Evolutionary conservation across 345 rosid species (phyloP).

Genomic region (Dovyalis caffra): DNA sequence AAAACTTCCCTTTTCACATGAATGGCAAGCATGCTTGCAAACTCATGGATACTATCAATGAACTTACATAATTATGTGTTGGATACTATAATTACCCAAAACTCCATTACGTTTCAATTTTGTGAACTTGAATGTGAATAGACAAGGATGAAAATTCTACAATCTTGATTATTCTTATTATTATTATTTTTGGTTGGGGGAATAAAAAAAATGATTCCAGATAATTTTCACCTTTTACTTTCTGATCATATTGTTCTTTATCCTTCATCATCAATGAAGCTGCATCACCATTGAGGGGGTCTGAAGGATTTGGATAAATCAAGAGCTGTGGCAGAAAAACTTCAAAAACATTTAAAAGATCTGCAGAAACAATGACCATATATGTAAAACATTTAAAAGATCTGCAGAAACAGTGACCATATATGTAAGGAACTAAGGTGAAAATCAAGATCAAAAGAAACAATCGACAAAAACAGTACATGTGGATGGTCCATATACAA

Average conservation of each 20-base stretch:
- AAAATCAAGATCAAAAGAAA: background rate
- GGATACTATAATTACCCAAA: background rate
- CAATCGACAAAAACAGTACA: background rate
- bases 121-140: too few species aligned
- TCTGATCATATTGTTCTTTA: conserved; percentile 55
- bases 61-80: background rate
- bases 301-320: conserved; percentile 70
- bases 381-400: conserved; percentile 46
- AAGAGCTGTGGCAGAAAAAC: conserved; percentile 69
- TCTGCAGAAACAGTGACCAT: conserved; percentile 41
- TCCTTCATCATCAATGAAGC: conserved; percentile 76
- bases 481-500: background rate
- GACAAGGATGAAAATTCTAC: too few species aligned
- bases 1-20: too few species aligned
- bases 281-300: conserved; percentile 70
- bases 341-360: conserved; percentile 68
- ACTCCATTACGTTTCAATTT: background rate
- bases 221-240: conserved; percentile 56
- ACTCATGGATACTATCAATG: background rate
- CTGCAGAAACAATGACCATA: conserved; percentile 36
- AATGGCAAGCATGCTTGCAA: too few species aligned
- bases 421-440: background rate
- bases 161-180: too few species aligned
- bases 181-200: too few species aligned
- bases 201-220: background rate